Evolutionary conservation across 495 filamentous ascomycete species (phyloP).

Genomic region (Penicillium tannophilum): DNA sequence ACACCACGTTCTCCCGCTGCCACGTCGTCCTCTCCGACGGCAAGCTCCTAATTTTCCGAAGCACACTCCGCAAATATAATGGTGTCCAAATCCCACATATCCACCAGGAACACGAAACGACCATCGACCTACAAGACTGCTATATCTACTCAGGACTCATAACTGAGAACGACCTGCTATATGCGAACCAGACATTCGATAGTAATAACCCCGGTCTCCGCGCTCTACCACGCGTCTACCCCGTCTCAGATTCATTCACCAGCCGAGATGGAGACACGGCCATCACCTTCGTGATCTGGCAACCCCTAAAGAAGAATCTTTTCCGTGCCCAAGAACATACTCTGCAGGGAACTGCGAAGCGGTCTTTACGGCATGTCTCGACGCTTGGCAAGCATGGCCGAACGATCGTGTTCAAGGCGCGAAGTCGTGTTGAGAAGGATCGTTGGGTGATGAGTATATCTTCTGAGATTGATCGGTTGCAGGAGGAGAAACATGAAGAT

Average conservation of each 20-base stretch:
- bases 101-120: constrained; percentile 61
- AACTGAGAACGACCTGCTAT: constrained; percentile 67
- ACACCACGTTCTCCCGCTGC: constrained; percentile 62
- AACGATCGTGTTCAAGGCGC: constrained; percentile 70
- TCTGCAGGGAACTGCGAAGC: constrained; percentile 43
- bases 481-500: constrained; percentile 57
- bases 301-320: constrained; percentile 58
- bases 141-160: constrained; percentile 73
- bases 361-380: constrained; percentile 53
- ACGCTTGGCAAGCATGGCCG: constrained; percentile 63
- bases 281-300: constrained; percentile 75
- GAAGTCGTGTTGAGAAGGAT: constrained; percentile 72
- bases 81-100: constrained; percentile 62
- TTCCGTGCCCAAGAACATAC: constrained; percentile 57
- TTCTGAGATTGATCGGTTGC: constrained; percentile 72
- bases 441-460: constrained; percentile 74
- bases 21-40: constrained; percentile 66
- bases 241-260: constrained; percentile 63
- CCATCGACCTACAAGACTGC: constrained; percentile 65
- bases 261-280: constrained; percentile 70
- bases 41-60: constrained; percentile 65
- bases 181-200: constrained; percentile 71
- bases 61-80: constrained; percentile 56
- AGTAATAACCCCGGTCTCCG: constrained; percentile 65
- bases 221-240: constrained; percentile 65